These are phyloP conservation scores for Amoeboaphelidium protococcarum DNA, from an alignment of 371 early-diverging fungal genomes.

Conservation along the genomic window DNA sequence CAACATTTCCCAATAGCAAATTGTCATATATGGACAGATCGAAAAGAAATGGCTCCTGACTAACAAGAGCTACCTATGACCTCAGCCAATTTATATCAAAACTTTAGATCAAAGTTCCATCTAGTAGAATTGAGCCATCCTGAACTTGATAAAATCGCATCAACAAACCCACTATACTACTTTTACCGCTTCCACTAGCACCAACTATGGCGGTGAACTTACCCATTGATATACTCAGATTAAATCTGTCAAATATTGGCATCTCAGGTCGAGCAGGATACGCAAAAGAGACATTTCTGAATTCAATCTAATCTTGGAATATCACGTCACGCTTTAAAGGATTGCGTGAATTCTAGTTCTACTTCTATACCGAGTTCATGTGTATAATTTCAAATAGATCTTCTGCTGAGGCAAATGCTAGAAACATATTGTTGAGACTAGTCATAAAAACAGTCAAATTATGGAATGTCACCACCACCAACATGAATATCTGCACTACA, in stretches of 20 bases:
- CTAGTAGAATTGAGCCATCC: not conserved
- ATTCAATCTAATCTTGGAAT: conserved; percentile 3
- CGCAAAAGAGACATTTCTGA: conserved; percentile 10
- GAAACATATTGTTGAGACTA: not conserved
- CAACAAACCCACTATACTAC: conserved; percentile 1
- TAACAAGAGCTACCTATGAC: not conserved
- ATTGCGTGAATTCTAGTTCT: not conserved
- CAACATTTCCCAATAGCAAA: conserved; percentile 1
- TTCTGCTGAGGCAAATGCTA: too few relatives aligned
- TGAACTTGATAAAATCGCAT: not conserved
- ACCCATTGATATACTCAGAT: conserved; percentile 9
- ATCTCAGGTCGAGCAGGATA: conserved; percentile 8
- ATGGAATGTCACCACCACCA: too few relatives aligned
- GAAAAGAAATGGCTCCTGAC: conserved; percentile 1
- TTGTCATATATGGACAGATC: conserved; percentile 1
- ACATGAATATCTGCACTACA: too few relatives aligned
- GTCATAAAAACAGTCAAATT: too few relatives aligned
- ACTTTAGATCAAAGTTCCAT: conserved; percentile 11
- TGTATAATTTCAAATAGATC: too few relatives aligned
- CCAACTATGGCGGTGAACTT: conserved; percentile 22
- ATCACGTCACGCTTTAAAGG: not conserved
- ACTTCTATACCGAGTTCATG: not conserved
- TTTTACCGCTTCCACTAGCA: conserved; percentile 3
- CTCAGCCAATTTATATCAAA: conserved; percentile 9
- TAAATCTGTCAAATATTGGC: conserved; percentile 4